Evolutionary conservation across 768 basidiomycete genomes (phyloP), one percentile per base, ranked within the genome.

Genomic region (Sporobolomyces phaffii): DNA sequence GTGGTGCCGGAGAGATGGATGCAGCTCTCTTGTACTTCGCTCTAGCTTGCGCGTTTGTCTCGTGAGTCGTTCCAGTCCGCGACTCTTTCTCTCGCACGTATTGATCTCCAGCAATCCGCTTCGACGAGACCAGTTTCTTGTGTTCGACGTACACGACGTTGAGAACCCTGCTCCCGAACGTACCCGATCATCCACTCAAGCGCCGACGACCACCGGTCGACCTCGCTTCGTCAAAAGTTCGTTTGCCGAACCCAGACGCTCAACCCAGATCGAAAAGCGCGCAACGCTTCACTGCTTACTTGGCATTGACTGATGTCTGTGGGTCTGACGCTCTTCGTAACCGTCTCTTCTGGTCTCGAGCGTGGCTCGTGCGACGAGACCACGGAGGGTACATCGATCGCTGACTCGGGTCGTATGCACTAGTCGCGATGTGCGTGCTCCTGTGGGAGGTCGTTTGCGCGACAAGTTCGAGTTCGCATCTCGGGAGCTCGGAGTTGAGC

Each of bases 101-200:
- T n/a, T n/a, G n/a, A n/a, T n/a, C n/a, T n/a, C n/a, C n/a, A n/a
- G n/a, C n/a, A n/a, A n/a, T n/a, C n/a, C n/a, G n/a, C n/a, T n/a
- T 3, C 8, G 14, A 4, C 44, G n/a, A 6, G 28, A n/a, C 7
- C 60, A 70, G 70, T 14, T 52, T 68, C 53, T 17, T 68, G 34
- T 64, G 62, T 56, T 51, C 62, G 15, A 41, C 59, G 14, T 72
- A 64, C 34, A 68, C 70, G 3, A 64, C 50, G 1, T 50, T 72
- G 3, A 62, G 65, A 14, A 68, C 65, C 1, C 70, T 72, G 18
- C 56, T 72, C 0, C 65, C 70, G 0, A 59, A 64, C 24, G 47
- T 72, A 0, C 62, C 65, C 0, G 31, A 36, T 5, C 69, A 71
- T 47, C 62, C 60, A 1, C 70, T 65, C 49, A 18, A 51, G 18